phyloP scores from a whole-genome alignment of 176 grass and related monocot species.

The Eleusine coracana region DNA sequence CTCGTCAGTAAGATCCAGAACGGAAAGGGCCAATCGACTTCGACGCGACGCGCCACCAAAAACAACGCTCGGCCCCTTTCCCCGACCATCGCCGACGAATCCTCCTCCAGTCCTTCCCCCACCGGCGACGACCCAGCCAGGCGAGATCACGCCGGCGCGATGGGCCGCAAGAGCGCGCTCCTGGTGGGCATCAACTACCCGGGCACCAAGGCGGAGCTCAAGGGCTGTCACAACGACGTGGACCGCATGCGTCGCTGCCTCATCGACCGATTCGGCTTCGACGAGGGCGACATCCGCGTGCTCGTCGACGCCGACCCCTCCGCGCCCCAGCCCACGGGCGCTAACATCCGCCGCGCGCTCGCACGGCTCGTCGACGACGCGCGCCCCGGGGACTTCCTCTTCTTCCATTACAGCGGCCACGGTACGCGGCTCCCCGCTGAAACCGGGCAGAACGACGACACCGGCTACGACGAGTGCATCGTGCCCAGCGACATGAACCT shows the following conservation, averaged over 20 bases:
- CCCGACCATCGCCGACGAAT: constrained; percentile 40
- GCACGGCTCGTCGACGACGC: constrained; percentile 56
- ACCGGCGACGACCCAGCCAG: constrained; percentile 8
- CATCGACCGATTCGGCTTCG: constrained; percentile 77
- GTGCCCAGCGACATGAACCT: constrained; percentile 99
- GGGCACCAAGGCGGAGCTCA: constrained; percentile 90
- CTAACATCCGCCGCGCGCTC: constrained; percentile 73
- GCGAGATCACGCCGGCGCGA: constrained; percentile 36
- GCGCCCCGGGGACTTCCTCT: constrained; percentile 66
- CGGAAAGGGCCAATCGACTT: constrained; percentile 27
- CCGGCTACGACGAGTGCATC: constrained; percentile 97
- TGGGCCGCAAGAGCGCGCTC: constrained; percentile 76
- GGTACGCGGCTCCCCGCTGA: constrained; percentile 89
- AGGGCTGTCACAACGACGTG: constrained; percentile 95
- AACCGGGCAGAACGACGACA: constrained; percentile 86
- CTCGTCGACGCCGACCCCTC: constrained; percentile 72
- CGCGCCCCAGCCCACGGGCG: constrained; percentile 73
- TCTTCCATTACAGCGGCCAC: constrained; percentile 98
- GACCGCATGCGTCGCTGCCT: constrained; percentile 79
- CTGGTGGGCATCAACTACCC: constrained; percentile 95
- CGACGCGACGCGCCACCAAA: constrained; percentile 5
- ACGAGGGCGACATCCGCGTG: constrained; percentile 64
- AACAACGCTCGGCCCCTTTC: not conserved
- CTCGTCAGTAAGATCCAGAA: constrained; percentile 32
- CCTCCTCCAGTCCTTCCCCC: constrained; percentile 13